Base-by-base conservation (phyloP, 176 grass and related monocot genomes). In the Aegilops tauschii region DNA sequence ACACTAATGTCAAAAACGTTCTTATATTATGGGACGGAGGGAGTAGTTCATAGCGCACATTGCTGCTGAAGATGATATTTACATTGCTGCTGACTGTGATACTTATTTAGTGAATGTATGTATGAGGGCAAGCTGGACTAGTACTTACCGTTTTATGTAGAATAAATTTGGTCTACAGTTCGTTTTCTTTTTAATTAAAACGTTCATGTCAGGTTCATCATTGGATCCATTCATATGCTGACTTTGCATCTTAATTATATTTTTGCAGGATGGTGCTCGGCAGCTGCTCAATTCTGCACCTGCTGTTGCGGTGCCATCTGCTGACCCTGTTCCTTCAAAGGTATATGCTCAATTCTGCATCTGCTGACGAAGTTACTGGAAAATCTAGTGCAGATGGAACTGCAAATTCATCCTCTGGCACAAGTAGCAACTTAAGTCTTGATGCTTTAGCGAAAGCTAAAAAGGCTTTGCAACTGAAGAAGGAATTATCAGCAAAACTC, bases 371-470 rank as follows among this genome's bases (percentile, higher is more conserved):
- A 85, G 92, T 94, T 98, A 90, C 91, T 93, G 92, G 90, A 89
- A 98, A 98, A 93, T 98, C 90, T 92, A 98, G 96, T 98, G 96
- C 92, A 96, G 93, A 94, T 98, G 93, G 93, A 88, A 85, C 76
- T 85, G 75, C 92, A 93, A 86, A 67, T 54, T 89, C 92, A 88
- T 35, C 85, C 74, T 73, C 90, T 87, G 76, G 74, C 84, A 98
- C 91, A 92, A 92, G 78, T 93, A 82, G 91, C 81, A 95, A 69
- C 77, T 84, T 95, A 49, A 92, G 88, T 91, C 87, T 94, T 92
- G 93, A 96, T 96, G 96, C 96, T 95, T 96, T 98, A 98, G 93
- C 96, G 64, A 98, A 96, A 93, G 96, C 96, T 83, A 98, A 98
- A 90, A 96, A 92, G 84, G 92, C 94, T 84, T 87, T 98, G 79